Evolutionary conservation across 768 basidiomycete genomes (phyloP).

Genomic region (Naganishia friedmannii): DNA sequence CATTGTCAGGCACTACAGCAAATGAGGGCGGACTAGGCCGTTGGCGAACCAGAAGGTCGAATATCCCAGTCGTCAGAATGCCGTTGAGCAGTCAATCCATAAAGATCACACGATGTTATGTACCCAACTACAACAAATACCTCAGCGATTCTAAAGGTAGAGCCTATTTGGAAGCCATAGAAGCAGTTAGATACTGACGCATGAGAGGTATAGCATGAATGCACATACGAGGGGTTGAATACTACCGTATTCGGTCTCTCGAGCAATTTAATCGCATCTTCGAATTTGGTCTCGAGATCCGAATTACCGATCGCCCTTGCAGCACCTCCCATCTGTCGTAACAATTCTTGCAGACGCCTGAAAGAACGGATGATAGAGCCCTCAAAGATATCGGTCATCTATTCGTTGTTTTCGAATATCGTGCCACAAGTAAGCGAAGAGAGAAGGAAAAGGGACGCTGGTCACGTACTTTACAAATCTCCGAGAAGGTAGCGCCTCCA

Average conservation of each 20-base stretch:
- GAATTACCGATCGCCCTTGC: slow-evolving; percentile 95
- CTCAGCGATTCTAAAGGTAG: slow-evolving; percentile 4
- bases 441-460: slow-evolving; percentile 6
- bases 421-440: background rate
- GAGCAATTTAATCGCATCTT: slow-evolving; percentile 84
- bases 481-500: slow-evolving; percentile 90
- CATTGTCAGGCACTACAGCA: too few relatives aligned
- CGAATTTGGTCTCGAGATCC: slow-evolving; percentile 90
- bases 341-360: slow-evolving; percentile 84
- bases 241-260: slow-evolving; percentile 85
- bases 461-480: slow-evolving; percentile 79
- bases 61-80: too few relatives aligned
- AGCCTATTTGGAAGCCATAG: background rate
- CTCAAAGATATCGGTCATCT: slow-evolving; percentile 96
- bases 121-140: background rate
- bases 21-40: too few relatives aligned
- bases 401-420: slow-evolving; percentile 26
- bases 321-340: slow-evolving; percentile 83
- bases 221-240: slow-evolving; percentile 50
- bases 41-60: too few relatives aligned
- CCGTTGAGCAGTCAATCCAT: too few relatives aligned
- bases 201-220: background rate
- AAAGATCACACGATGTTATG: too few relatives aligned
- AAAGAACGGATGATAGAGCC: slow-evolving; percentile 95
- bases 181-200: background rate